phyloP scores from a whole-genome alignment of 108 stramenopile species.

The Stephanodiscus minutulus region DNA sequence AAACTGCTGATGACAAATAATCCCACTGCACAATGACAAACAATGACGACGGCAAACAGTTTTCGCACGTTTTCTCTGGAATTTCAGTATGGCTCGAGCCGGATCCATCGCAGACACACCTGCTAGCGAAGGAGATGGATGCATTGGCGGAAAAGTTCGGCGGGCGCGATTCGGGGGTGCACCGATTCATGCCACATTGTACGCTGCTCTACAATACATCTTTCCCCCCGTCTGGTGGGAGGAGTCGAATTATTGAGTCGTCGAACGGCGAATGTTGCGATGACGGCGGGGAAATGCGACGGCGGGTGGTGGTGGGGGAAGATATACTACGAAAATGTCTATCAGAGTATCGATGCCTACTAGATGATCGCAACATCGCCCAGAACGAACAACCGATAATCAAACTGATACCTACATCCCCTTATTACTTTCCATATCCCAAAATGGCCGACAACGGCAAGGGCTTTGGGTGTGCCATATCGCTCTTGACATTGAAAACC shows the following conservation, averaged over 20 bases:
- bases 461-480: slow-evolving; percentile 52
- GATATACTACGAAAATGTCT: slow-evolving; percentile 31
- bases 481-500: slow-evolving; percentile 32
- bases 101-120: slow-evolving; percentile 7
- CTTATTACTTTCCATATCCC: slow-evolving; percentile 55
- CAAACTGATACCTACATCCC: slow-evolving; percentile 27
- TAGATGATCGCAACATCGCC: neutral
- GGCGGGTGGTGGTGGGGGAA: slow-evolving; percentile 13
- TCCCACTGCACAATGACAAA: too few relatives aligned
- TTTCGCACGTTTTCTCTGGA: slow-evolving; percentile 39
- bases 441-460: slow-evolving; percentile 45
- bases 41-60: slow-evolving; percentile 14
- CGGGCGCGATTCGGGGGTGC: slow-evolving; percentile 22
- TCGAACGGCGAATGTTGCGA: too few relatives aligned
- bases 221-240: slow-evolving; percentile 1
- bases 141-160: slow-evolving; percentile 26
- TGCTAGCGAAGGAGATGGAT: slow-evolving; percentile 33
- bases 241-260: too few relatives aligned
- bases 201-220: slow-evolving; percentile 51
- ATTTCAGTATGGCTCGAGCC: slow-evolving; percentile 51
- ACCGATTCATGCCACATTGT: slow-evolving; percentile 43
- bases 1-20: too few relatives aligned
- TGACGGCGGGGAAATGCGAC: neutral
- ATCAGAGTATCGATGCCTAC: slow-evolving; percentile 9
- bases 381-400: neutral